Base-by-base conservation (phyloP, 2,329 filamentous ascomycete genomes). In the Chaetomium sp. region DNA sequence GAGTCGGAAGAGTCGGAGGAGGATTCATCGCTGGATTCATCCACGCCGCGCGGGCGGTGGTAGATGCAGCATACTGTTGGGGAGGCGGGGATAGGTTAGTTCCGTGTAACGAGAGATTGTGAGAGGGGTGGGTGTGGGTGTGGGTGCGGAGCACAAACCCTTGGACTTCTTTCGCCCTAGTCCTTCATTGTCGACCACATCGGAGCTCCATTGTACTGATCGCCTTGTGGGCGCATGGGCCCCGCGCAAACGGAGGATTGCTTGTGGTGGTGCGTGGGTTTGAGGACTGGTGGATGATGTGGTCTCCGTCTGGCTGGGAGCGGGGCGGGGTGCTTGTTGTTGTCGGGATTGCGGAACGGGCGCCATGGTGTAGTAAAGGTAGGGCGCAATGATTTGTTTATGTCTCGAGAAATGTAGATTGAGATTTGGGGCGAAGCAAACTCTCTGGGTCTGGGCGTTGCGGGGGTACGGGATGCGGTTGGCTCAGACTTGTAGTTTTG, bases 31-130 rank as follows among this genome's bases (percentile, higher is more conserved):
- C 86, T 91, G 36, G 88, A 94, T 70, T 97, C 92, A 69, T 88
- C 90, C 4, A 90, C 84, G 9, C 79, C 82, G 63, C 87, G 88
- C 6, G 90, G 86, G 58, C 88, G 88, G 74, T 96, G 92, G 74
- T 96, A 99, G 71, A 99, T 99, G 71, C 94, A 99, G 79, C 94
- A 99, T n/a, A 97, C 94, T 95, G 59, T 57, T 33, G 34, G 19
- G 34, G 32, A 12, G 19, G 49, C 33, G 41, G 33, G 14, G 11
- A 42, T 2, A 32, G 12, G 49, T 55, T 8, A 54, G 49, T 46
- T 10, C 12, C 6, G 12, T 43, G 33, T 11, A 14, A 4, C 33
- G 8, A 46, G 11, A n/a, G 33, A 11, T n/a, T 27, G 12, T 32
- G n/a, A 44, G 37, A 12, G 36, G 9, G 32, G 9, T 36, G n/a